A percentile compares a stretch with the other conserved stretches of the same genome.
Evolutionary conservation across 2,329 filamentous ascomycete species (phyloP).

Genomic region (Orbilia javanica): DNA sequence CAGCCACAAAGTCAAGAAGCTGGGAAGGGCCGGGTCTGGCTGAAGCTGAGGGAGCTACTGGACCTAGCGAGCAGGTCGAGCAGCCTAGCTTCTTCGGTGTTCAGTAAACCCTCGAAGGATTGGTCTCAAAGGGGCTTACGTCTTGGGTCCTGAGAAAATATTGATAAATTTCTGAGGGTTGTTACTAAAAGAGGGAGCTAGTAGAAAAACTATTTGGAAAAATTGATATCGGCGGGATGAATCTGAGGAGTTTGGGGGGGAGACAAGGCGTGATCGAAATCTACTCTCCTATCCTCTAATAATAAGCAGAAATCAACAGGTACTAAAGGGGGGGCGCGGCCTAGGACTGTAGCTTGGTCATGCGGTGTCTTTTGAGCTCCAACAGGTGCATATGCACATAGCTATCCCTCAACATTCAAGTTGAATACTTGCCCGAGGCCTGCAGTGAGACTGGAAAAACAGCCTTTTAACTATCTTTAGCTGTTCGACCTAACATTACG

Average conservation of each 20-base stretch:
- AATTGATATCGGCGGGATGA: neutral
- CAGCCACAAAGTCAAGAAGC: conserved; percentile 15
- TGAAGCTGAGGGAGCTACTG: conserved; percentile 7
- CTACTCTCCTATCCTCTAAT: neutral
- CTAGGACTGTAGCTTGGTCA: neutral
- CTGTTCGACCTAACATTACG: too few relatives aligned
- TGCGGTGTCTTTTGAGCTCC: neutral
- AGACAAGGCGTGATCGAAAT: neutral
- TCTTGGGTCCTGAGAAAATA: neutral
- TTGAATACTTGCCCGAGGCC: neutral
- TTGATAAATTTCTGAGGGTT: neutral
- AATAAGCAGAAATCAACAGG: neutral
- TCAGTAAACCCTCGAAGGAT: neutral
- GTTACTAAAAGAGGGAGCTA: neutral
- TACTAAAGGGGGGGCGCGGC: neutral
- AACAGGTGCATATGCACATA: neutral
- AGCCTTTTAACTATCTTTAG: too few relatives aligned
- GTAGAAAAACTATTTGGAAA: neutral
- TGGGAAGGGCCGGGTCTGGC: neutral
- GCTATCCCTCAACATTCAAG: neutral
- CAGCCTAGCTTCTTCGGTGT: neutral
- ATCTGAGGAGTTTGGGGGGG: neutral
- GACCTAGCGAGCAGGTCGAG: conserved; percentile 2
- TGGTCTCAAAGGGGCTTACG: neutral
- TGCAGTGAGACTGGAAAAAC: neutral